Percentiles rank a stretch among this genome's conserved stretches.
These are phyloP conservation scores for Chloromonas sp. DNA, from an alignment of 163 green algal species.

Conservation along the genomic window DNA sequence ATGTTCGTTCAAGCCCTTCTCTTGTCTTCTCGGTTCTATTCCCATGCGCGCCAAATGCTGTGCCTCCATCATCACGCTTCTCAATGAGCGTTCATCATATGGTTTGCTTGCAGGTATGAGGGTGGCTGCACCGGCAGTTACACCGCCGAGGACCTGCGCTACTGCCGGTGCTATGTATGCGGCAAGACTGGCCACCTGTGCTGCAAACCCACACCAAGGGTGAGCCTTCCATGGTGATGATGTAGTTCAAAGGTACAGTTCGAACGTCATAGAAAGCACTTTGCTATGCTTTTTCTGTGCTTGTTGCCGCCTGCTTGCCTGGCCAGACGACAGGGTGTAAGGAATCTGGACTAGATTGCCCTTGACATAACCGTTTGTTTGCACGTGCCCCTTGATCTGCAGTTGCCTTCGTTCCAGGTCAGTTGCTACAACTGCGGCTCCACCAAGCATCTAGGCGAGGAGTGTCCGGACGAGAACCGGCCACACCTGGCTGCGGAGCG, in stretches of 20 bases:
- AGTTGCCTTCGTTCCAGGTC: neutral
- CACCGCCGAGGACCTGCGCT: conserved; percentile 9
- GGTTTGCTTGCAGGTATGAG: conserved; percentile 23
- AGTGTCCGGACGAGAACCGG: neutral
- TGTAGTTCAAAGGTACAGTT: no score
- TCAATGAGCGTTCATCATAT: neutral
- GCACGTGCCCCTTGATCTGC: neutral
- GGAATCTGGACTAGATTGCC: neutral
- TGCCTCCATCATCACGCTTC: neutral
- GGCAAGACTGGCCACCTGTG: conserved; percentile 18
- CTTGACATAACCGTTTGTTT: neutral
- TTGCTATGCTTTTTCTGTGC: no score
- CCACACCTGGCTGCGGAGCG: neutral
- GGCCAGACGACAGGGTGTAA: neutral
- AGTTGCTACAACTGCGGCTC: neutral
- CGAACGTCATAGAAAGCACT: no score
- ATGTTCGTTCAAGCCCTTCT: no score
- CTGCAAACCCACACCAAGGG: conserved; percentile 18
- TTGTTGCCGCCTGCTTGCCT: neutral
- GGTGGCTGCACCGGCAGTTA: conserved; percentile 23
- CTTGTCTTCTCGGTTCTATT: no score
- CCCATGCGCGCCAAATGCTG: no score
- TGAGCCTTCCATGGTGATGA: neutral
- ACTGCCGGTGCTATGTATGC: conserved; percentile 30
- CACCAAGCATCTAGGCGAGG: neutral